phyloP scores from a whole-genome alignment of 169 alveolate species.

The Plasmodium yoelii region DNA sequence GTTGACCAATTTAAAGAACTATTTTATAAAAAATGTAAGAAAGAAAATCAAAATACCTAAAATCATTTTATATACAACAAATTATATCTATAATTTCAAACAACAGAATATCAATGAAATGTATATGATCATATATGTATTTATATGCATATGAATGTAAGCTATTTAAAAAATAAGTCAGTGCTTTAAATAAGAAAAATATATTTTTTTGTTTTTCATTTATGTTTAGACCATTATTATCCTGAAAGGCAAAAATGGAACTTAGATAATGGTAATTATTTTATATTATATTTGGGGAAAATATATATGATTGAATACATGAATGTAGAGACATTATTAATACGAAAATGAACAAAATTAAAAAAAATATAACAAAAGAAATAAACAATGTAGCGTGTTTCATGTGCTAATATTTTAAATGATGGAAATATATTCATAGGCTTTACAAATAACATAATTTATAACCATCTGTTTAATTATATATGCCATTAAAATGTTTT shows the following conservation, averaged over 20 bases:
- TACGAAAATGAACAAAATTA: neutral
- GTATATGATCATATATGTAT: too few relatives aligned
- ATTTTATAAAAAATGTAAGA: slow-evolving; percentile 81
- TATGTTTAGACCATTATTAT: slow-evolving; percentile 83
- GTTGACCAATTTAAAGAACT: slow-evolving; percentile 79
- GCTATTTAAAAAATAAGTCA: too few relatives aligned
- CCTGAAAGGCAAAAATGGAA: slow-evolving; percentile 90
- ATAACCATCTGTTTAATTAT: too few relatives aligned
- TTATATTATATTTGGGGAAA: neutral
- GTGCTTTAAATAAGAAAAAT: too few relatives aligned
- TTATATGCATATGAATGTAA: too few relatives aligned
- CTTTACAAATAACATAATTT: too few relatives aligned
- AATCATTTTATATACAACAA: too few relatives aligned
- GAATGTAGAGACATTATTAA: slow-evolving; percentile 28
- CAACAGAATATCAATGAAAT: neutral
- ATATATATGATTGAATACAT: neutral
- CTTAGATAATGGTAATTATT: slow-evolving; percentile 79
- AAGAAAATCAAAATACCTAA: neutral
- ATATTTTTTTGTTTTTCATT: neutral
- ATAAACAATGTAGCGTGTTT: neutral
- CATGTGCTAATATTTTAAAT: neutral
- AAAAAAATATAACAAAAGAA: neutral
- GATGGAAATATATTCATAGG: neutral
- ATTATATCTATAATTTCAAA: neutral
- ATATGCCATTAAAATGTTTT: too few relatives aligned